Evolutionary conservation across 768 basidiomycete species (phyloP).

Genomic region (Botryobasidium botryosum): DNA sequence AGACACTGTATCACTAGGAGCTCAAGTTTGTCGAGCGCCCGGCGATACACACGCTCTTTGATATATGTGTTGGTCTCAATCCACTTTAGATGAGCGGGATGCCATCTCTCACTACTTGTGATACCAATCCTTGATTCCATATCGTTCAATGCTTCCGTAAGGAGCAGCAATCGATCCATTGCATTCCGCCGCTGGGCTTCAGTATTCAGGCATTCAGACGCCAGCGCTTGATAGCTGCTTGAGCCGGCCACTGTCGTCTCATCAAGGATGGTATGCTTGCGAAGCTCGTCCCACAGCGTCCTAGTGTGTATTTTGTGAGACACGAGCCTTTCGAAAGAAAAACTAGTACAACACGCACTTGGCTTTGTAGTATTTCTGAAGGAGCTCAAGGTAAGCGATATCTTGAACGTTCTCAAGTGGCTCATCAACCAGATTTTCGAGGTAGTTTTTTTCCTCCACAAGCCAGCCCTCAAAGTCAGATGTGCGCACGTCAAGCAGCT

Average conservation of each 20-base stretch:
- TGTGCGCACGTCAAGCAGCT: not conserved
- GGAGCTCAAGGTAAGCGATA: conserved; percentile 4
- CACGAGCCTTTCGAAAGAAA: too few relatives aligned
- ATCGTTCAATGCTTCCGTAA: too few relatives aligned
- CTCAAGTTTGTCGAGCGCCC: conserved; percentile 1
- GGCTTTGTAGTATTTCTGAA: not conserved
- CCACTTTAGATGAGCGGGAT: not conserved
- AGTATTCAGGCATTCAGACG: too few relatives aligned
- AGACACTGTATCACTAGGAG: not conserved
- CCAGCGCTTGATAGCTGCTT: too few relatives aligned
- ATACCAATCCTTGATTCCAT: too few relatives aligned
- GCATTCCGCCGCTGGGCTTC: too few relatives aligned
- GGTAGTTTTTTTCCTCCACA: not conserved
- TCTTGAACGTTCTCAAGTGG: not conserved
- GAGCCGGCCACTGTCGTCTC: too few relatives aligned
- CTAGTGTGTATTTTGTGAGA: not conserved
- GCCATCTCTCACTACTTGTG: not conserved
- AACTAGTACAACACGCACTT: not conserved
- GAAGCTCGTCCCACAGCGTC: too few relatives aligned
- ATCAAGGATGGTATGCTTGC: too few relatives aligned
- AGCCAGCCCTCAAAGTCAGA: not conserved
- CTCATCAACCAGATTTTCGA: not conserved
- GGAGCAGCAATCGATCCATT: too few relatives aligned
- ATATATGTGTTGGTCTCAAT: not conserved
- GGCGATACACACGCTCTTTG: not conserved